Percentiles rank a stretch among this genome's conserved stretches.
These are phyloP conservation scores for Aspergillus luchuensis DNA, from an alignment of 2,329 filamentous ascomycete species.

Conservation along the genomic window DNA sequence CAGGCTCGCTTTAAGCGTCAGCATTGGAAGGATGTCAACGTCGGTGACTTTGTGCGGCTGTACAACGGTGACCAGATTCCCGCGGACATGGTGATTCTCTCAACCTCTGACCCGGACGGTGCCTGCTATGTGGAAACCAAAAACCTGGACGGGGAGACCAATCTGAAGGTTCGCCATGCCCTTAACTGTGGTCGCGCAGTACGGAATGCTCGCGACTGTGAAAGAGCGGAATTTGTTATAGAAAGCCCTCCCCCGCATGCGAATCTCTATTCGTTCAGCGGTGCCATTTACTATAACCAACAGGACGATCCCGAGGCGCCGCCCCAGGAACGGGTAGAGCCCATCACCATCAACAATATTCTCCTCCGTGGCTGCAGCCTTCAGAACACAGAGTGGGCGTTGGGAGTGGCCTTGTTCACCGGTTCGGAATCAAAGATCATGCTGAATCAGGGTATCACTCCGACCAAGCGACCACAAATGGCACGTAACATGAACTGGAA, in stretches of 20 bases:
- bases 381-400: constrained; percentile 7
- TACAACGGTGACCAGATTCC: constrained; percentile 9
- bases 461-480: constrained; percentile 7
- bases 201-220: constrained; percentile 5
- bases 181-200: constrained; percentile 3
- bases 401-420: constrained; percentile 6
- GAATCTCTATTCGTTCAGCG: constrained; percentile 5
- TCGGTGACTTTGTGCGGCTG: constrained; percentile 7
- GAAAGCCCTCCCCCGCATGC: constrained; percentile 7
- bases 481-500: constrained; percentile 10
- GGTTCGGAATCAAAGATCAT: constrained; percentile 8
- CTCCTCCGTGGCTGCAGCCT: constrained; percentile 6
- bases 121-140: constrained; percentile 9
- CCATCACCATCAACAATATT: constrained; percentile 7
- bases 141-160: constrained; percentile 8
- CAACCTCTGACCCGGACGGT: constrained; percentile 6
- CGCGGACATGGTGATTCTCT: constrained; percentile 7
- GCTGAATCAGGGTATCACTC: constrained; percentile 7
- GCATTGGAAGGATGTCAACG: constrained; percentile 10
- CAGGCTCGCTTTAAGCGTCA: constrained; percentile 8
- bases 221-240: constrained; percentile 4
- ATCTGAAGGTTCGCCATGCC: constrained; percentile 8
- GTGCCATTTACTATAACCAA: constrained; percentile 8
- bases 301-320: neutral
- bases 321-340: constrained; percentile 2